These are phyloP conservation scores for Fusarium vanettenii DNA, from an alignment of 2,329 filamentous ascomycete species.

Conservation along the genomic window DNA sequence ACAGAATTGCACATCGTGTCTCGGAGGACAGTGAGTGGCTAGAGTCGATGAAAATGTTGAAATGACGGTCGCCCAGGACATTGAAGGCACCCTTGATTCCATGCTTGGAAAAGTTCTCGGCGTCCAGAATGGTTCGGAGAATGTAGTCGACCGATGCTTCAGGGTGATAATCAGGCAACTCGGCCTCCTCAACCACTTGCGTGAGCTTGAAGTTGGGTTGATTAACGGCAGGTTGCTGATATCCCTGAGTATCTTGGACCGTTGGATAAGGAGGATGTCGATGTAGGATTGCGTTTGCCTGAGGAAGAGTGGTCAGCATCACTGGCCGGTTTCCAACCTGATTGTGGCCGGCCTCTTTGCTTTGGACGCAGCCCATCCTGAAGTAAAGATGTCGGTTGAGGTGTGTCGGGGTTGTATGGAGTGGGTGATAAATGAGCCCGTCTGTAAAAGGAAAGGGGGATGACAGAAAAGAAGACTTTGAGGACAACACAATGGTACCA, in stretches of 20 bases:
- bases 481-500: neutral
- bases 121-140: neutral
- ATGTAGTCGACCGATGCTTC: neutral
- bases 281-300: neutral
- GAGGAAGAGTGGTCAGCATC: neutral
- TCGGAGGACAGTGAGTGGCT: neutral
- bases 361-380: neutral
- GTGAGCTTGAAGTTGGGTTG: neutral
- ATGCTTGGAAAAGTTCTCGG: neutral
- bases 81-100: neutral
- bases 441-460: neutral
- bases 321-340: neutral
- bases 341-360: neutral
- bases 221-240: neutral
- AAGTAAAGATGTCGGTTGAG: neutral
- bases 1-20: neutral
- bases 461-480: neutral
- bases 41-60: neutral
- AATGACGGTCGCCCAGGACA: neutral
- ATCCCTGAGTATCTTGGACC: neutral
- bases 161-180: neutral
- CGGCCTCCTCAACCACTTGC: neutral
- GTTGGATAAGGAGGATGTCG: neutral
- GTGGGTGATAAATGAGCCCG: neutral
- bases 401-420: neutral